A percentile compares a stretch with the other conserved stretches of the same genome.
phyloP scores from a whole-genome alignment of 2,329 filamentous ascomycete species.

The Aspergillus intermedius region DNA sequence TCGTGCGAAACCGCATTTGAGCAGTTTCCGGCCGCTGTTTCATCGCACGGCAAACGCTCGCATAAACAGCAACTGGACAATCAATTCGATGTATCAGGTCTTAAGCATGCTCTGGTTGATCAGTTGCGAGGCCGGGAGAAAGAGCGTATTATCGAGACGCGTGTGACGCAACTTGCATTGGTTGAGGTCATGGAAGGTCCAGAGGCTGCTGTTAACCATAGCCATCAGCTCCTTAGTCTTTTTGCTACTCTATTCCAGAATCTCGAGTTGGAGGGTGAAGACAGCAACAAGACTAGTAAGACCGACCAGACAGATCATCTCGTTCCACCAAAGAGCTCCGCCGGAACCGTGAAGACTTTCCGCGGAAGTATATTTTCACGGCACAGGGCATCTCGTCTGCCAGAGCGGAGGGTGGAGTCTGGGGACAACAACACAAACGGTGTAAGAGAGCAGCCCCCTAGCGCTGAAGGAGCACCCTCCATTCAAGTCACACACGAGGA shows the following conservation, averaged over 20 bases:
- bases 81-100: conserved; percentile 8
- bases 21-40: conserved; percentile 67
- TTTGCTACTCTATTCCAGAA: conserved; percentile 76
- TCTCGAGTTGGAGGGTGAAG: conserved; percentile 36
- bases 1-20: conserved; percentile 89
- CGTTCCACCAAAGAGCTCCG: conserved; percentile 60
- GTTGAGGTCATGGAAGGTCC: conserved; percentile 78
- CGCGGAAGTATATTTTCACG: conserved; percentile 73
- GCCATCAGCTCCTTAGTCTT: conserved; percentile 73
- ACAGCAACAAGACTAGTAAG: conserved; percentile 21
- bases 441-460: conserved; percentile 14
- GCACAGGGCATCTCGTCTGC: conserved; percentile 43
- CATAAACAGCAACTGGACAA: conserved; percentile 20
- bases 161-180: conserved; percentile 86
- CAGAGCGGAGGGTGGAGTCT: conserved; percentile 40
- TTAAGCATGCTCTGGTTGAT: conserved; percentile 55
- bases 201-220: conserved; percentile 78
- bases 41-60: conserved; percentile 49
- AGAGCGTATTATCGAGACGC: conserved; percentile 82
- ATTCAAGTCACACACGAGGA: conserved; percentile 71
- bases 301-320: conserved; percentile 27
- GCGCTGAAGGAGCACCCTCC: conserved; percentile 53
- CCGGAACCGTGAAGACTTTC: conserved; percentile 63
- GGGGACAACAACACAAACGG: conserved; percentile 17
- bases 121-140: conserved; percentile 80